Evolutionary conservation across 768 basidiomycete species (phyloP).

Genomic region (Steccherinum ochraceum): DNA sequence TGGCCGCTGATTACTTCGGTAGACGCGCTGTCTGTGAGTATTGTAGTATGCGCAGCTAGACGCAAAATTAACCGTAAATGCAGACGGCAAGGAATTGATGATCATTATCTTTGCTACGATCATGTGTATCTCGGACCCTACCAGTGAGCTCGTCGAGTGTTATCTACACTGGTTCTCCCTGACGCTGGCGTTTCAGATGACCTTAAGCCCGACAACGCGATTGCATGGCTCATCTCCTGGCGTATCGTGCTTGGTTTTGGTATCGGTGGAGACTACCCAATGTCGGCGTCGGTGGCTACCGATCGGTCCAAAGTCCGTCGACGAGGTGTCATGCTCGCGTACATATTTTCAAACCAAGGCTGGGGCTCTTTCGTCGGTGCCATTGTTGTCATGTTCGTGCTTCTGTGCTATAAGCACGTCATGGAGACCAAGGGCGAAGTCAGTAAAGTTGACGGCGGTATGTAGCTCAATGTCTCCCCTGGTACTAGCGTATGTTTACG

Average conservation of each 20-base stretch:
- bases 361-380: slow-evolving; percentile 68
- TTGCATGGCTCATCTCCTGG: slow-evolving; percentile 1
- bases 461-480: slow-evolving; percentile 15
- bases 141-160: slow-evolving; percentile 41
- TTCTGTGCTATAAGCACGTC: slow-evolving; percentile 54
- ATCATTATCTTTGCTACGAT: slow-evolving; percentile 76
- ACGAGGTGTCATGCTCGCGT: slow-evolving; percentile 68
- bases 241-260: slow-evolving; percentile 74
- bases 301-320: slow-evolving; percentile 62
- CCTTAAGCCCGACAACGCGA: not conserved
- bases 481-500: not conserved
- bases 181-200: slow-evolving; percentile 32
- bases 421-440: slow-evolving; percentile 54
- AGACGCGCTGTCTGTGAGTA: slow-evolving; percentile 59
- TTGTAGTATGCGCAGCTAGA: not conserved
- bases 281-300: slow-evolving; percentile 63
- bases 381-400: slow-evolving; percentile 55
- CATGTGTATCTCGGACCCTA: slow-evolving; percentile 29
- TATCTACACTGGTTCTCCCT: slow-evolving; percentile 55
- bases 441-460: slow-evolving; percentile 66
- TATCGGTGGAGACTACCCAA: slow-evolving; percentile 76
- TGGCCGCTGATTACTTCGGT: slow-evolving; percentile 59
- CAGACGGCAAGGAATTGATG: slow-evolving; percentile 76
- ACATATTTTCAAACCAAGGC: slow-evolving; percentile 73
- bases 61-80: not conserved